phyloP scores from a whole-genome alignment of 768 basidiomycete genomes.

The Gautieria morchelliformis region DNA sequence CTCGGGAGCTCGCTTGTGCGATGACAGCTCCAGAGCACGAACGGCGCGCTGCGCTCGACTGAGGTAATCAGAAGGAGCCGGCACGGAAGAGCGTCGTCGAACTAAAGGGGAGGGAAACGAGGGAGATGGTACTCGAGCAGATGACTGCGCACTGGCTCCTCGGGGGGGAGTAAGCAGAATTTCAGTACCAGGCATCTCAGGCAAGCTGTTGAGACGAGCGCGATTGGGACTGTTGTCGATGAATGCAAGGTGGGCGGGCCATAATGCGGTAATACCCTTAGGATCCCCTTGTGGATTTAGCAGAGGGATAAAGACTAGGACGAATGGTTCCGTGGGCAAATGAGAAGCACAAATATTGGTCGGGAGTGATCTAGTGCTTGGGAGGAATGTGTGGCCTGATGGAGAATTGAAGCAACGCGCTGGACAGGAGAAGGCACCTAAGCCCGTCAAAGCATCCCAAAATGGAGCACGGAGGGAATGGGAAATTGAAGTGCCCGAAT shows the following conservation, averaged over 20 bases:
- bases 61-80: constrained; percentile 25
- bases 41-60: constrained; percentile 33
- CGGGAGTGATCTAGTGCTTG: not conserved
- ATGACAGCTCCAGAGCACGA: constrained; percentile 38
- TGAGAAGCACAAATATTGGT: constrained; percentile 12
- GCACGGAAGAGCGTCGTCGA: not conserved
- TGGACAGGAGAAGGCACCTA: constrained; percentile 28
- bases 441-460: constrained; percentile 48
- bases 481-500: not conserved
- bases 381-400: not conserved
- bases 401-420: not conserved
- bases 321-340: constrained; percentile 9
- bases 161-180: not conserved
- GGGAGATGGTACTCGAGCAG: not conserved
- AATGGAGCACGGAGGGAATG: constrained; percentile 26
- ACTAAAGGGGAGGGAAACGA: not conserved
- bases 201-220: constrained; percentile 42
- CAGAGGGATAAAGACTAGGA: constrained; percentile 67
- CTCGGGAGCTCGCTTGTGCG: constrained; percentile 33
- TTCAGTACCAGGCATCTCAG: constrained; percentile 39
- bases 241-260: constrained; percentile 47
- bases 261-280: constrained; percentile 66
- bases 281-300: constrained; percentile 75
- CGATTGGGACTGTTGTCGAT: constrained; percentile 28
- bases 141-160: not conserved